Conservation (phyloP, 2,329 filamentous ascomycete genomes). For the Aureobasidium sp. region DNA sequence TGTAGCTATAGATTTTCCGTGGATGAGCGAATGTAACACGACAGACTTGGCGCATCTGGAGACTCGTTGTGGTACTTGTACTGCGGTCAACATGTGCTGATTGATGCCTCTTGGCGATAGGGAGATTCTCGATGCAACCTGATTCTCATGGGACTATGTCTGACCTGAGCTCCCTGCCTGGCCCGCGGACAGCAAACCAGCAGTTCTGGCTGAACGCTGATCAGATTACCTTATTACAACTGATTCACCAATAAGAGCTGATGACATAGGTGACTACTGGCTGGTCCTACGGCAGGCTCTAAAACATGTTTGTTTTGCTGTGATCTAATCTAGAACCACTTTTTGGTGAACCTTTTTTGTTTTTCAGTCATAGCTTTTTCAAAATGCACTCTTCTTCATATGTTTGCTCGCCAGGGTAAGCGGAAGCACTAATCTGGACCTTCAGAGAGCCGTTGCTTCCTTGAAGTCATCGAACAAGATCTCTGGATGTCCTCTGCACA, state of each 20-base stretch:
- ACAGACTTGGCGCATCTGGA: not conserved
- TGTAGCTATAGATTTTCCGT: not conserved
- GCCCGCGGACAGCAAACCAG: not conserved
- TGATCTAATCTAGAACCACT: not conserved
- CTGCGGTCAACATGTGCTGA: not conserved
- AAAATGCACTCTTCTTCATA: not conserved
- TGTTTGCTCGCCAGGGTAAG: not conserved
- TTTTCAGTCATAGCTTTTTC: not conserved
- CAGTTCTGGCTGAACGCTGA: not conserved
- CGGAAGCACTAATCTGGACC: not conserved
- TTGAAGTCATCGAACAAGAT: constrained; percentile 29
- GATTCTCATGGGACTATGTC: not conserved
- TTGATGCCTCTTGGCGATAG: not conserved
- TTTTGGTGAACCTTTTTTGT: not conserved
- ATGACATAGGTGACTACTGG: not conserved
- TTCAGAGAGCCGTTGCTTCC: constrained; percentile 25
- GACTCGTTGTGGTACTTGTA: not conserved
- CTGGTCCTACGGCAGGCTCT: not conserved
- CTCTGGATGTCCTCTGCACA: not conserved
- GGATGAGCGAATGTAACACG: not conserved
- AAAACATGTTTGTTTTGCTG: not conserved
- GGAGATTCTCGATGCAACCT: not conserved
- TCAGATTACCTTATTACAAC: not conserved
- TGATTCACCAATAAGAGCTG: not conserved
- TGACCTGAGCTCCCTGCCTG: not conserved